A percentile compares a stretch with the other conserved stretches of the same genome.
phyloP scores from a whole-genome alignment of 2,329 filamentous ascomycete species.

The Pseudonectria foliicola region DNA sequence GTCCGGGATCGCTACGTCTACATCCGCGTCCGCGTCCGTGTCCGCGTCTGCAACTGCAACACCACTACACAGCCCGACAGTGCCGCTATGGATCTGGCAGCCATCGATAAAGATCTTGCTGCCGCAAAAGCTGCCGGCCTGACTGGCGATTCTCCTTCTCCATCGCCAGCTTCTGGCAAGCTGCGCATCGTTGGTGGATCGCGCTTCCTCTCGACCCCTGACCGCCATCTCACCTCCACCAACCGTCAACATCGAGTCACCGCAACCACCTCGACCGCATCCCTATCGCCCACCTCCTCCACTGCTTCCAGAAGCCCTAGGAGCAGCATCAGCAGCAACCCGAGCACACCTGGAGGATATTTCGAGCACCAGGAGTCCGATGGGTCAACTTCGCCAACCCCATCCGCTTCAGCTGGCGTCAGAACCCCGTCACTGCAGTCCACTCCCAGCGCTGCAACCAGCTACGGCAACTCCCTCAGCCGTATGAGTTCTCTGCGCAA shows the following conservation, averaged over 20 bases:
- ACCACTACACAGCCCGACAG: slow-evolving; percentile 6
- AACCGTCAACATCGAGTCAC: too few species aligned
- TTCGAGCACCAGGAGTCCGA: too few species aligned
- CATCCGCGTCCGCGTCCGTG: slow-evolving; percentile 4
- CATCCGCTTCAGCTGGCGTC: slow-evolving; percentile 5
- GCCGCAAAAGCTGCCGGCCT: slow-evolving; percentile 18
- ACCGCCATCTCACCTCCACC: slow-evolving; percentile 11
- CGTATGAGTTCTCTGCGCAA: slow-evolving; percentile 26
- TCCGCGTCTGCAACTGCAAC: slow-evolving; percentile 5
- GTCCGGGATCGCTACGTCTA: too few species aligned
- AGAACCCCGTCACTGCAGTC: slow-evolving; percentile 25
- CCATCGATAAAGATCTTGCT: slow-evolving; percentile 21
- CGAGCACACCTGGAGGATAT: too few species aligned
- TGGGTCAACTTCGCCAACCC: too few species aligned
- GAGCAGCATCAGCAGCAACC: slow-evolving; percentile 3
- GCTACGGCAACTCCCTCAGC: slow-evolving; percentile 24
- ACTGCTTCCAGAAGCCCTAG: too few species aligned
- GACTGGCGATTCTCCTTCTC: background rate
- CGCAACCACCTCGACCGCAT: slow-evolving; percentile 3
- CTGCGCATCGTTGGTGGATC: background rate
- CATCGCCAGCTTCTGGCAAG: background rate
- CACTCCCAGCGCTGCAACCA: slow-evolving; percentile 28
- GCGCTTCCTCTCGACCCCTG: slow-evolving; percentile 17
- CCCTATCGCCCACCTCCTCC: slow-evolving; percentile 8
- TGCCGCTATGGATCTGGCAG: slow-evolving; percentile 16